phyloP scores from a whole-genome alignment of 2,329 filamentous ascomycete species.

The Mycogone perniciosa region DNA sequence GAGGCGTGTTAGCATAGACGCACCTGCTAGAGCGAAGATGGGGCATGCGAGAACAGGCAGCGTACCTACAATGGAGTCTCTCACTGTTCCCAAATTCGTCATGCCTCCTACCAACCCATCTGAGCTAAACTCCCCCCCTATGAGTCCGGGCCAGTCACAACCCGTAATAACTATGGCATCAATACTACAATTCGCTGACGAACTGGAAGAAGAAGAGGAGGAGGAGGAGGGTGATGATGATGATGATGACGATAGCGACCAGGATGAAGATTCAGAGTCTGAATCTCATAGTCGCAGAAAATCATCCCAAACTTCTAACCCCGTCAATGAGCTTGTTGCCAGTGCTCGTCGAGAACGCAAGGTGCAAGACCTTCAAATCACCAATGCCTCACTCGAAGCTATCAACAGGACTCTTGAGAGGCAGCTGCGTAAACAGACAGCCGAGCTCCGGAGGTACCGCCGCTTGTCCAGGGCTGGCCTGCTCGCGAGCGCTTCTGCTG shows the following conservation, averaged over 20 bases:
- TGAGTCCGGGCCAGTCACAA: slow-evolving; percentile 25
- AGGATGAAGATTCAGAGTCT: slow-evolving; percentile 27
- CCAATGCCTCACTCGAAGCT: slow-evolving; percentile 86
- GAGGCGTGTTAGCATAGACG: slow-evolving; percentile 39
- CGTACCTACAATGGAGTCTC: slow-evolving; percentile 30
- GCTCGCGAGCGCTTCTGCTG: slow-evolving; percentile 53
- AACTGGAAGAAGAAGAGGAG: slow-evolving; percentile 32
- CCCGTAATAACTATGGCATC: slow-evolving; percentile 46
- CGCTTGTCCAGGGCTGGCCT: slow-evolving; percentile 78
- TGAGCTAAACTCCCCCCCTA: slow-evolving; percentile 32
- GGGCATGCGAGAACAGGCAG: slow-evolving; percentile 38
- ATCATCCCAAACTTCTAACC: slow-evolving; percentile 47
- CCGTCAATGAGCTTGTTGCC: slow-evolving; percentile 70
- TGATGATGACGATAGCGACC: slow-evolving; percentile 24
- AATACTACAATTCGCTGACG: slow-evolving; percentile 50
- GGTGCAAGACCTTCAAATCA: slow-evolving; percentile 93
- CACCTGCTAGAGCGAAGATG: slow-evolving; percentile 28
- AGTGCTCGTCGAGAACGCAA: slow-evolving; percentile 89
- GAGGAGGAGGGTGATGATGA: slow-evolving; percentile 25
- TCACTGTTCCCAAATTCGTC: slow-evolving; percentile 28
- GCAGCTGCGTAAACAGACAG: slow-evolving; percentile 83
- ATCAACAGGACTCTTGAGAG: slow-evolving; percentile 92
- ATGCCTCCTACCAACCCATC: slow-evolving; percentile 28
- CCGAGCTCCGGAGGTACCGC: slow-evolving; percentile 77
- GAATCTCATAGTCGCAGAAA: slow-evolving; percentile 53